Evolutionary conservation across 2,329 filamentous ascomycete genomes (phyloP).

Genomic region (Alternaria sp.): DNA sequence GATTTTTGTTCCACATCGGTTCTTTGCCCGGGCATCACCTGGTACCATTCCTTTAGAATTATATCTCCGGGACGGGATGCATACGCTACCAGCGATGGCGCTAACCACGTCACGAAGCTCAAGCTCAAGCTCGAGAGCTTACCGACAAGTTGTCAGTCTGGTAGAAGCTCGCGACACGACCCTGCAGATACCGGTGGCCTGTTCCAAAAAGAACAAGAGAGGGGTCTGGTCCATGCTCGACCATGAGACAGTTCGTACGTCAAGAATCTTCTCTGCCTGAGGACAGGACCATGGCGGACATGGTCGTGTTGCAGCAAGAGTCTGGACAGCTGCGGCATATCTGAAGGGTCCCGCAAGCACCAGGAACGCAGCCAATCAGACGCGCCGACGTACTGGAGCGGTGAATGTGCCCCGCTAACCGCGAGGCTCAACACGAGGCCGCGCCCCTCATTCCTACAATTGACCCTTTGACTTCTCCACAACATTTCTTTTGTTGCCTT

Average conservation of each 20-base stretch:
- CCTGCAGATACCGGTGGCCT: background rate
- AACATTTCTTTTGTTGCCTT: conserved; percentile 11
- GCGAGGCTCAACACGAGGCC: conserved; percentile 26
- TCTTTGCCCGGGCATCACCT: conserved; percentile 1
- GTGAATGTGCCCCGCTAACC: conserved; percentile 35
- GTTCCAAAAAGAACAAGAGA: conserved; percentile 10
- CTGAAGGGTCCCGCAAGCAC: conserved; percentile 15
- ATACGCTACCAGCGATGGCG: conserved; percentile 3
- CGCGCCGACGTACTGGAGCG: conserved; percentile 15
- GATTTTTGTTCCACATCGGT: background rate
- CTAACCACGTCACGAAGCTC: conserved; percentile 16
- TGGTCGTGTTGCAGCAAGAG: conserved; percentile 10
- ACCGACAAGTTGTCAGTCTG: background rate
- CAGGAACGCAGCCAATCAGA: conserved; percentile 28
- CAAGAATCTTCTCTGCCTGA: background rate
- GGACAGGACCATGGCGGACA: background rate
- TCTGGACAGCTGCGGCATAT: conserved; percentile 13
- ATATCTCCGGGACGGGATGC: conserved; percentile 4
- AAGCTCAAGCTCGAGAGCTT: background rate
- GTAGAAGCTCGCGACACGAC: background rate
- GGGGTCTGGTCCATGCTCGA: conserved; percentile 11
- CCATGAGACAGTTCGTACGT: conserved; percentile 6
- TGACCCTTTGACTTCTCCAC: conserved; percentile 16
- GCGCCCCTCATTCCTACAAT: conserved; percentile 18
- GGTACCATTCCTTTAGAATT: background rate